Evolutionary conservation across 768 basidiomycete species (phyloP).

Genomic region (Macrocybe gigantea): DNA sequence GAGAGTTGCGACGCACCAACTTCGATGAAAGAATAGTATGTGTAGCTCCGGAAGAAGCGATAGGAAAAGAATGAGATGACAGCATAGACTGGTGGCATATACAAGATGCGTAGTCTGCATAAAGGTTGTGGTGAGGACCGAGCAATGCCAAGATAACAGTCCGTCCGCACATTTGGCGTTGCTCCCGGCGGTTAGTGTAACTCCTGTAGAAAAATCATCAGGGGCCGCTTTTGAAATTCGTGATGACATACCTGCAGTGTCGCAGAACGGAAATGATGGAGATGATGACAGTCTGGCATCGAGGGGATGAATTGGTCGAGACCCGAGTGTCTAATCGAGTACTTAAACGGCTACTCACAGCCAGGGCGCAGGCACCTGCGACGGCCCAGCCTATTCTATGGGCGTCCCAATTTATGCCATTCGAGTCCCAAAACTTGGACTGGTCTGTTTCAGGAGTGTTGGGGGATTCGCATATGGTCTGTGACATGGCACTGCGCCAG

Average conservation of each 20-base stretch:
- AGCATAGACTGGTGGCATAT: constrained; percentile 81
- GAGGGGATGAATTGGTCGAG: neutral
- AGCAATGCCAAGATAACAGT: neutral
- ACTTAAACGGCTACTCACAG: constrained; percentile 29
- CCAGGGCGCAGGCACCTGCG: constrained; percentile 51
- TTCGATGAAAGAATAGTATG: constrained; percentile 40
- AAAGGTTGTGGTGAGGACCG: neutral
- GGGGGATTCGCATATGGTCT: constrained; percentile 35
- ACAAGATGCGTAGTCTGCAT: constrained; percentile 66
- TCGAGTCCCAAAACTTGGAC: constrained; percentile 52
- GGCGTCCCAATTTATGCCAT: constrained; percentile 49
- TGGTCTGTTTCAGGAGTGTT: constrained; percentile 51
- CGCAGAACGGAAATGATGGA: constrained; percentile 47
- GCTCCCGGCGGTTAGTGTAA: constrained; percentile 65
- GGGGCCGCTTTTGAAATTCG: neutral
- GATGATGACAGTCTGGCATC: constrained; percentile 53
- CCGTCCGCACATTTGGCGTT: constrained; percentile 68
- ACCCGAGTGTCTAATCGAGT: too few relatives aligned
- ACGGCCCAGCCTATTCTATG: constrained; percentile 74
- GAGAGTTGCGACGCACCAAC: constrained; percentile 23
- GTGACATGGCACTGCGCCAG: too few relatives aligned
- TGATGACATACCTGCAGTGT: constrained; percentile 55
- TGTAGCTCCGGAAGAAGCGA: constrained; percentile 76
- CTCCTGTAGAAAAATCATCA: constrained; percentile 37
- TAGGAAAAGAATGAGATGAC: constrained; percentile 85